Evolutionary conservation across 768 basidiomycete species (phyloP), one percentile per base, ranked within the genome.

Genomic region (Collybia sordida): DNA sequence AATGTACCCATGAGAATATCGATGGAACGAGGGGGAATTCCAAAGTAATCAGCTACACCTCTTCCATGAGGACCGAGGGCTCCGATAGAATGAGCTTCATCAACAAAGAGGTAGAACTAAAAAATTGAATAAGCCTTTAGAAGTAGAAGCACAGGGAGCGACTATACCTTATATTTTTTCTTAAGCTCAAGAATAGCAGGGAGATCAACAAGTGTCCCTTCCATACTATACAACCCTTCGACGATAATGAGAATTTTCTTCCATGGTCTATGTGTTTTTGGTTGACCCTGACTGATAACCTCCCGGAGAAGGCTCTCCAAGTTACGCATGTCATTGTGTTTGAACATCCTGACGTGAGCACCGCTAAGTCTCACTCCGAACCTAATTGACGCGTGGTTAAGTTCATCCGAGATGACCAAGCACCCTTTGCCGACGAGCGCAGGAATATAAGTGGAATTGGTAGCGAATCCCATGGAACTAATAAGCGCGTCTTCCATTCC

Each of bases 1-100:
- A 99, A 97, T 0, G 97, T 99, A 42, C 97, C 97, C 97, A 99
- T 99, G 54, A 97, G 82, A 54, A 99, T 79, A 63, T 99, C 97
- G 55, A 98, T 80, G 6, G 77, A 76, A 2, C 79, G 76, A 9
- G 97, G 93, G 56, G 88, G 72, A 50, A 98, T 72, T 42, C 82
- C 82, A 66, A 96, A 99, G 72, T 96, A 99, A 64, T 99, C 95
- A 45, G 86, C 83, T 7, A 99, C 89, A 50, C 97, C 97, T 31
- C 97, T 92, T 5, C 97, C 97, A 58, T 89, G 81, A 4, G 94
- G 93, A 25, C 97, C 97, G 23, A 98, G 76, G 1, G 94, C 97
- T 51, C 97, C 97, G 54, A 99, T 86, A 0, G 96, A 98, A 66
- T 99, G 97, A 0, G 97, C 97, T 68, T 99, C 97, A 59, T 99